phyloP scores from a whole-genome alignment of 2,329 filamentous ascomycete species.

The Meredithiella fracta region DNA sequence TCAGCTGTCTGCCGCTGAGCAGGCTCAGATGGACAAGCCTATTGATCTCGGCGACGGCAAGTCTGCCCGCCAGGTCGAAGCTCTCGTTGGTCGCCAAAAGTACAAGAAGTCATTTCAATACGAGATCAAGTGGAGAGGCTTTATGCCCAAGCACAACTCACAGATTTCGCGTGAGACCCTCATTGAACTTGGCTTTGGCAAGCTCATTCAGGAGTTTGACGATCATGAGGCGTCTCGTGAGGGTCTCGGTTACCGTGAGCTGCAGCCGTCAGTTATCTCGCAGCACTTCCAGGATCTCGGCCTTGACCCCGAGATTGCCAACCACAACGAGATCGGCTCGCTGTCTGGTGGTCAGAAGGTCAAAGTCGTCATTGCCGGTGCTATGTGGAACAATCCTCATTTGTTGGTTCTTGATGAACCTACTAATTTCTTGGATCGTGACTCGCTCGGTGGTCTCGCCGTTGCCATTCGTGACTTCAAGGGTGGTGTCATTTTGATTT shows the following conservation, averaged over 20 bases:
- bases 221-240: conserved; percentile 98
- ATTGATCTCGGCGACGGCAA: conserved; percentile 75
- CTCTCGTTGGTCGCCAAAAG: conserved; percentile 90
- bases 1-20: conserved; percentile 68
- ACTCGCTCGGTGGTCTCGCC: conserved; percentile 90
- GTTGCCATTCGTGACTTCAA: conserved; percentile 96
- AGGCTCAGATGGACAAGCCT: conserved; percentile 77
- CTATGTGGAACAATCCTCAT: conserved; percentile 99
- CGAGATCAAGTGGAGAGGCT: conserved; percentile 83
- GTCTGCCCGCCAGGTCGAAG: conserved; percentile 61
- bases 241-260: conserved; percentile 85
- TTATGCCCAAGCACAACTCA: conserved; percentile 84
- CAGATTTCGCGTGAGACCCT: conserved; percentile 89
- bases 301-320: conserved; percentile 91
- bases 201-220: conserved; percentile 94
- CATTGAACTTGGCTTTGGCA: conserved; percentile 68
- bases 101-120: conserved; percentile 99
- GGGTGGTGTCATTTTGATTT: conserved; percentile 97
- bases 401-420: conserved; percentile 94
- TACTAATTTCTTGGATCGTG: conserved; percentile 97
- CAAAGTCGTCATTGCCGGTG: conserved; percentile 91
- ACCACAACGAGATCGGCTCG: conserved; percentile 95
- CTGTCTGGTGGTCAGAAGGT: conserved; percentile 96
- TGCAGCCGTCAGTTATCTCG: conserved; percentile 83
- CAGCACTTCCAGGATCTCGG: conserved; percentile 98